Base-by-base conservation (phyloP, 768 basidiomycete genomes). In the Gloeopeniophorella convolvens region DNA sequence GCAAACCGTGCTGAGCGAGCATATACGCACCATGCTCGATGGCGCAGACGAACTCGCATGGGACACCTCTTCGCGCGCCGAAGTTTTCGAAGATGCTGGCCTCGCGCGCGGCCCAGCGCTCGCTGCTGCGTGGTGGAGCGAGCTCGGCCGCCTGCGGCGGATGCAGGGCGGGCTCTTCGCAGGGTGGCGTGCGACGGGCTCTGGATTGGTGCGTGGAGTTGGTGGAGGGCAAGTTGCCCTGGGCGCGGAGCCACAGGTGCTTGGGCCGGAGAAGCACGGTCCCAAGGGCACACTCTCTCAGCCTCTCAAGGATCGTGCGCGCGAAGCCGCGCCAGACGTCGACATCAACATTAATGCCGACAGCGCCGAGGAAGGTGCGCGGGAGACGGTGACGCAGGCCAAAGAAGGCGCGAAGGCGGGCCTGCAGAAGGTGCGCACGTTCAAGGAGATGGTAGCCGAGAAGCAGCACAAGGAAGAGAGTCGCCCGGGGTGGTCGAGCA, bases 221-320 rank as follows among this genome's bases (percentile, higher is more conserved):
- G 3, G 63, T 65, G 32, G 67, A 61, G 63, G 67, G 35, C 56
- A 63, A 42, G 75, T 88, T 41, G 85, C 84, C 0, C 66, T 87
- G 68, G 85, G 85, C 2, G 81, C 76, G 5, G 83, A 84, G 64
- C 85, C 85, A 30, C 85, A 88, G 69, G 77, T 88, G 27, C 63
- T 88, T 24, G 65, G 75, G 23, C 80, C 83, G 0, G 75, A 80
- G 54, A 85, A 88, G 71, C 72, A 69, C 3, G 85, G 85, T 0
- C 85, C 85, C 0, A 59, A 79, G 30, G 85, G 79, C 3, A 79
- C 70, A 2, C 71, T 70, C 4, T 71, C 79, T 3, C 74, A 70
- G 52, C 61, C 66, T 3, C 43, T 70, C 21, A 48, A 39, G 35
- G 68, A 77, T 45, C 69, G 65, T 4, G 60, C 59, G 37, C 33